Conservation (phyloP, 441 rosid species). For the Brassica hybrid region DNA sequence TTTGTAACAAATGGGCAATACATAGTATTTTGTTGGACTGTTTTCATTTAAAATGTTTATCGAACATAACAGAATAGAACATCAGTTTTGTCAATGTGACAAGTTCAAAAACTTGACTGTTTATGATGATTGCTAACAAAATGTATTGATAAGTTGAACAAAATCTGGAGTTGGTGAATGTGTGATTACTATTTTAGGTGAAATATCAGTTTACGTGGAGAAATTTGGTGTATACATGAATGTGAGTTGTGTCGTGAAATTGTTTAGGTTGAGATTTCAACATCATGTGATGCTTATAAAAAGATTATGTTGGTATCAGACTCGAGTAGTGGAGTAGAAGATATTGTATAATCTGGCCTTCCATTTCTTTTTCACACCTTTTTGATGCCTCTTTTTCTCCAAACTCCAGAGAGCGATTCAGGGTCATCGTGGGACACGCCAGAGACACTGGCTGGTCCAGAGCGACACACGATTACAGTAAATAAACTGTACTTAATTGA, state of each 20-base stretch:
- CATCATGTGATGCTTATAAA: constrained; percentile 22
- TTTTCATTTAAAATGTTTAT: neutral
- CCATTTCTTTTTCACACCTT: neutral
- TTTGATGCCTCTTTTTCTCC: constrained; percentile 31
- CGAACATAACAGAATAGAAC: neutral
- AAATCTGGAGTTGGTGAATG: neutral
- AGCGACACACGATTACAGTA: neutral
- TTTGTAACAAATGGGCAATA: constrained; percentile 15
- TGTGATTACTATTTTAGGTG: neutral
- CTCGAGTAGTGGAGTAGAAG: constrained; percentile 40
- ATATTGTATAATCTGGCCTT: constrained; percentile 28
- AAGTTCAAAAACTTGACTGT: neutral
- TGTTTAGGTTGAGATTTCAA: constrained; percentile 33
- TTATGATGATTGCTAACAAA: neutral
- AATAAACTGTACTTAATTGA: neutral
- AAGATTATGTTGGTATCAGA: constrained; percentile 34
- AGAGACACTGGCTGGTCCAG: neutral
- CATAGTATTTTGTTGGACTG: neutral
- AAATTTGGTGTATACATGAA: constrained; percentile 7
- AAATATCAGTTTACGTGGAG: neutral
- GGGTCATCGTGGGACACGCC: too few relatives aligned
- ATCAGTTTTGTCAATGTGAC: neutral
- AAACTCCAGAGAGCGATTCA: too few relatives aligned
- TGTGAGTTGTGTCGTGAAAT: constrained; percentile 11
- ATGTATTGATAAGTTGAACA: neutral